Conservation (phyloP, 2,329 filamentous ascomycete genomes). For the Pestalotiopsis sp. region DNA sequence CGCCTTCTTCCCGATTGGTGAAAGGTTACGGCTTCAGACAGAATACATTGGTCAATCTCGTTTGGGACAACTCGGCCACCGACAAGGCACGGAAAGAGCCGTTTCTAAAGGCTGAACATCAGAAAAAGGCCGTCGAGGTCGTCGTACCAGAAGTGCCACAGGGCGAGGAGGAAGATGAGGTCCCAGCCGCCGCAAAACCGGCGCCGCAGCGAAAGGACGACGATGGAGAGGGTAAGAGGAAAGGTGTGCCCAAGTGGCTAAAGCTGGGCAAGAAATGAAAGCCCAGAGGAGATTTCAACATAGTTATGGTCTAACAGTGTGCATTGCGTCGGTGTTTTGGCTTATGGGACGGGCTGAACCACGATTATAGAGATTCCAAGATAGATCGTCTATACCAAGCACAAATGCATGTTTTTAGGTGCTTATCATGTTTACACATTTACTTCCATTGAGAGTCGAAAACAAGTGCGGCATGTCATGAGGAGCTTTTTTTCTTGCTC, state of each 20-base stretch:
- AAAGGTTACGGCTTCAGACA: slow-evolving; percentile 71
- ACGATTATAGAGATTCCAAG: not conserved
- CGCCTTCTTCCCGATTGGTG: slow-evolving; percentile 61
- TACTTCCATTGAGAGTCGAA: not conserved
- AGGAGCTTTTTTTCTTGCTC: slow-evolving; percentile 3
- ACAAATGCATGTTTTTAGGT: not conserved
- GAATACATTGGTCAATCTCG: slow-evolving; percentile 74
- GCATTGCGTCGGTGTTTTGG: slow-evolving; percentile 11
- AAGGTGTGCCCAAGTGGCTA: slow-evolving; percentile 13
- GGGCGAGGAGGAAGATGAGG: slow-evolving; percentile 41
- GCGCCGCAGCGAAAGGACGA: slow-evolving; percentile 36
- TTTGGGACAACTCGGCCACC: slow-evolving; percentile 71
- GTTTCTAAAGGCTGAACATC: slow-evolving; percentile 62
- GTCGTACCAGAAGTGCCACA: slow-evolving; percentile 62
- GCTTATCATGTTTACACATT: not conserved
- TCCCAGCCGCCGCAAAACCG: slow-evolving; percentile 30
- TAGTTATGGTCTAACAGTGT: too few relatives aligned
- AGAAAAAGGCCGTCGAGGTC: slow-evolving; percentile 67
- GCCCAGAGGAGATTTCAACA: not conserved
- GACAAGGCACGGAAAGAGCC: slow-evolving; percentile 54
- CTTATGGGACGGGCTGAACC: not conserved
- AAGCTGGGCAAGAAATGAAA: slow-evolving; percentile 12
- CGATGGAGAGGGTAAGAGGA: slow-evolving; percentile 23
- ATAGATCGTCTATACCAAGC: not conserved
- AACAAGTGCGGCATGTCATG: slow-evolving; percentile 12